phyloP scores from a whole-genome alignment of 1,284 basidiomycete genomes.

The Trichosporon sp. region DNA sequence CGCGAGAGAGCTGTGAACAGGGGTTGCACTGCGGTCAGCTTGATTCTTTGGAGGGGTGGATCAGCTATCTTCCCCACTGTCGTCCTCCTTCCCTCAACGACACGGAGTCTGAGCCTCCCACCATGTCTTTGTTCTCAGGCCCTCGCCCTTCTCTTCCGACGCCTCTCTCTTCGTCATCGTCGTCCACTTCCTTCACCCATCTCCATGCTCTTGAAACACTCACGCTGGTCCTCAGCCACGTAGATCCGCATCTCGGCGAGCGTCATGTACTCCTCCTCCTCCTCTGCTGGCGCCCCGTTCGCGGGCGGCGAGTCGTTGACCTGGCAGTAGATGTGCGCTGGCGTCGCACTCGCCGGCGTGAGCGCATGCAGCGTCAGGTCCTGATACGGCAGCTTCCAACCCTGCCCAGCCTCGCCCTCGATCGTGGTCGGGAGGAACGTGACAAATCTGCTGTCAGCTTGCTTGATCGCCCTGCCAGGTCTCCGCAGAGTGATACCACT shows the following conservation, averaged over 20 bases:
- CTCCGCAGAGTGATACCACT: no score
- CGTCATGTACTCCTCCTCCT: slow-evolving; percentile 53
- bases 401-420: slow-evolving; percentile 45
- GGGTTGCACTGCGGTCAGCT: slow-evolving; percentile 59
- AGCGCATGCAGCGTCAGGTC: slow-evolving; percentile 82
- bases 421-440: slow-evolving; percentile 59
- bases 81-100: neutral
- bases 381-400: slow-evolving; percentile 75
- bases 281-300: slow-evolving; percentile 28
- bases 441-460: slow-evolving; percentile 47
- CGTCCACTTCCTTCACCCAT: no score
- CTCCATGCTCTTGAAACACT: no score
- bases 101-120: no score
- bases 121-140: no score
- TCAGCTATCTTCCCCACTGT: neutral
- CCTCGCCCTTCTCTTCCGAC: no score
- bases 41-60: neutral
- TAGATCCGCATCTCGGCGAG: slow-evolving; percentile 73
- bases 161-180: no score
- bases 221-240: slow-evolving; percentile 61
- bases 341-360: slow-evolving; percentile 56
- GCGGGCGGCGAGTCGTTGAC: slow-evolving; percentile 57
- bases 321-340: slow-evolving; percentile 79
- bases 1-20: slow-evolving; percentile 83
- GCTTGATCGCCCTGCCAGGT: no score